phyloP scores from a whole-genome alignment of 805 yeast species.

The Cyberlindnera bimundalis region DNA sequence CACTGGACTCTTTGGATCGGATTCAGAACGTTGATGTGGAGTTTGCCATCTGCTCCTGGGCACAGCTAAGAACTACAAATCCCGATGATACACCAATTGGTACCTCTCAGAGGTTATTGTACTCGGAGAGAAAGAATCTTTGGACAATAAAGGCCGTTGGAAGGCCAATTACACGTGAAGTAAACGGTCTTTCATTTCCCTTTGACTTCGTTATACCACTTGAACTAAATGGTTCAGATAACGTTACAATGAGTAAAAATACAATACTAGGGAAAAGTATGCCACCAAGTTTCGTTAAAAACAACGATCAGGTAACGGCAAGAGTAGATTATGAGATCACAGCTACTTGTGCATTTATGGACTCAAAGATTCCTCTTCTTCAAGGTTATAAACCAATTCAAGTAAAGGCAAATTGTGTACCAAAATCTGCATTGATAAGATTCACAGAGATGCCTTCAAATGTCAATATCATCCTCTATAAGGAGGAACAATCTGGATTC shows the following conservation, averaged over 20 bases:
- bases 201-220: constrained; percentile 1
- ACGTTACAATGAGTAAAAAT: not conserved
- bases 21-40: constrained; percentile 2
- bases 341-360: constrained; percentile 1
- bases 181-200: not conserved
- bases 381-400: not conserved
- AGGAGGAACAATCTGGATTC: not conserved
- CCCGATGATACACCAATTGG: constrained; percentile 1
- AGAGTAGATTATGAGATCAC: constrained; percentile 4
- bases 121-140: not conserved
- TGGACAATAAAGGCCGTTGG: not conserved
- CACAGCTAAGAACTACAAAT: not conserved
- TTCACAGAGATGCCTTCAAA: constrained; percentile 5
- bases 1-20: not conserved
- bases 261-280: too few relatives aligned
- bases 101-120: not conserved
- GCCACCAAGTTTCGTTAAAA: constrained; percentile 1
- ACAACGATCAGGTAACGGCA: not conserved
- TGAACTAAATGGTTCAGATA: not conserved
- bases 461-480: not conserved
- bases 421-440: constrained; percentile 1
- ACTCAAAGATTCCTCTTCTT: not conserved
- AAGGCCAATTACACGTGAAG: not conserved
- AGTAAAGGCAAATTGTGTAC: not conserved
- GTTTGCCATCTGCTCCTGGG: constrained; percentile 1